Conservation (phyloP, 202 grass and related monocot species). For the Eragrostis tef region DNA sequence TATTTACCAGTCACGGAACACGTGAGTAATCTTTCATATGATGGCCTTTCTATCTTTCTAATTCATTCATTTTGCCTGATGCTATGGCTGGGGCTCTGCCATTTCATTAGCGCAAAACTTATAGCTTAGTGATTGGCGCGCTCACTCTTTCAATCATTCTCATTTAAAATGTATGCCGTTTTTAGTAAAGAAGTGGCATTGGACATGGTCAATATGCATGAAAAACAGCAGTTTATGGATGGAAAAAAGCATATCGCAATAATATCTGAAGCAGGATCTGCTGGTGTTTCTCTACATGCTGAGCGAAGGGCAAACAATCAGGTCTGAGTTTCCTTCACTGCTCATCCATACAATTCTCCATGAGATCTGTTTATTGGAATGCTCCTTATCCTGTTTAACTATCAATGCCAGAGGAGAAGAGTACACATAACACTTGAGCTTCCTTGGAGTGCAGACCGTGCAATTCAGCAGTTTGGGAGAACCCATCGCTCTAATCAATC, state of each 20-base stretch:
- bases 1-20: conserved; percentile 81
- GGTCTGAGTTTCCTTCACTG: conserved; percentile 44
- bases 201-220: conserved; percentile 99
- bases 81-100: background rate
- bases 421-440: conserved; percentile 98
- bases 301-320: conserved; percentile 85
- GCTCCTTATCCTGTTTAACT: conserved; percentile 30
- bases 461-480: conserved; percentile 98
- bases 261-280: conserved; percentile 98
- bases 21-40: conserved; percentile 66
- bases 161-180: conserved; percentile 29
- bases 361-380: conserved; percentile 17
- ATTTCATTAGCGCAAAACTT: background rate
- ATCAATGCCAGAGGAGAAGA: conserved; percentile 76
- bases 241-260: conserved; percentile 89
- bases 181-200: conserved; percentile 91
- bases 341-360: conserved; percentile 15
- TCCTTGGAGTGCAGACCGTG: conserved; percentile 98
- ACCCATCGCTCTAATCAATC: conserved; percentile 99
- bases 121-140: background rate
- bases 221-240: conserved; percentile 95
- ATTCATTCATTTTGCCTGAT: conserved; percentile 31
- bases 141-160: conserved; percentile 33
- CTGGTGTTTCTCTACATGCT: conserved; percentile 93
- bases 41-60: conserved; percentile 35